Evolutionary conservation across 805 yeast genomes (phyloP).

Genomic region (Blastobotrys americana): DNA sequence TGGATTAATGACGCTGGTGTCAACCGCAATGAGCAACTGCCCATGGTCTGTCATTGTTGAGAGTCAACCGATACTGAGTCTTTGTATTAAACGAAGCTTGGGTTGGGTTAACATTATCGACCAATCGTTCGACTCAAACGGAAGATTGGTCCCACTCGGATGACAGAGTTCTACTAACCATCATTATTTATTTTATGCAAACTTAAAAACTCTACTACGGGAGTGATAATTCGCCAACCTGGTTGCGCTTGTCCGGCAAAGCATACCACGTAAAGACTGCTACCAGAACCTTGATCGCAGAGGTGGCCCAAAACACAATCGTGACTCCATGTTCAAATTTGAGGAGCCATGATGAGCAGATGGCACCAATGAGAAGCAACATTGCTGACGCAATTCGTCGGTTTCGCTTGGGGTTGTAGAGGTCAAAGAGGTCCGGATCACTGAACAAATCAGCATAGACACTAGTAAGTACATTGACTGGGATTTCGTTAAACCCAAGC

Average conservation of each 20-base stretch:
- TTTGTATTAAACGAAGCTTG: constrained; percentile 48
- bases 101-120: constrained; percentile 32
- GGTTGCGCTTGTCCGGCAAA: neutral
- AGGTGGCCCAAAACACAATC: neutral
- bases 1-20: constrained; percentile 39
- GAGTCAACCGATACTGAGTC: constrained; percentile 43
- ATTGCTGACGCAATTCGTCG: neutral
- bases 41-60: constrained; percentile 54
- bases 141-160: no score
- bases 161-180: no score
- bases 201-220: no score
- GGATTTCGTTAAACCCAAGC: neutral
- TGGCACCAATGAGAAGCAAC: neutral
- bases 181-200: no score
- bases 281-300: neutral
- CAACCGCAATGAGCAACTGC: constrained; percentile 7
- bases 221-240: no score
- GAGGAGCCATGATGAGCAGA: neutral
- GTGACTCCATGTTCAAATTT: neutral
- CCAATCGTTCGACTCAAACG: neutral
- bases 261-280: neutral
- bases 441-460: neutral
- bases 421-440: neutral
- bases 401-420: neutral
- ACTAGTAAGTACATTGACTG: neutral